phyloP scores from a whole-genome alignment of 306 rosid species.

The Calophaca sinica region DNA sequence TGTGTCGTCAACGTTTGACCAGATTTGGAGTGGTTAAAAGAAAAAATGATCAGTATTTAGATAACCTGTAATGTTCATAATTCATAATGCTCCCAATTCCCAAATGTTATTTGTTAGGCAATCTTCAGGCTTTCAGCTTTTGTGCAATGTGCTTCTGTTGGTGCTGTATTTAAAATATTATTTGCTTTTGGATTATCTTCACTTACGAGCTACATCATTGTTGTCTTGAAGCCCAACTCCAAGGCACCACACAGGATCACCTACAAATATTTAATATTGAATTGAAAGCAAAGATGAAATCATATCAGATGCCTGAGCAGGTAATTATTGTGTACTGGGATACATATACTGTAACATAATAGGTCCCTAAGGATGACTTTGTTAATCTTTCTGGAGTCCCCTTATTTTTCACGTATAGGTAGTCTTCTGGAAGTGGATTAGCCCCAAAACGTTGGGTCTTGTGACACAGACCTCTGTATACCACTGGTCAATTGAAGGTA shows the following conservation, averaged over 20 bases:
- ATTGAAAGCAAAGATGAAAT: slow-evolving; percentile 93
- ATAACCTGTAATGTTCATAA: slow-evolving; percentile 34
- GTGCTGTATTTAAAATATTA: slow-evolving; percentile 43
- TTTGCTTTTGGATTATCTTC: slow-evolving; percentile 33
- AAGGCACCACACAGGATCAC: slow-evolving; percentile 98
- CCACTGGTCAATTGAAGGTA: slow-evolving; percentile 99
- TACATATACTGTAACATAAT: slow-evolving; percentile 6
- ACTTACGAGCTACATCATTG: slow-evolving; percentile 41
- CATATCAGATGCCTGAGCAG: slow-evolving; percentile 99
- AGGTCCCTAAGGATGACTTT: slow-evolving; percentile 17
- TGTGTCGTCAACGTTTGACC: slow-evolving; percentile 18
- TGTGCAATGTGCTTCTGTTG: slow-evolving; percentile 34
- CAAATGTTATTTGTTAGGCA: slow-evolving; percentile 1
- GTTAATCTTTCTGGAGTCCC: slow-evolving; percentile 19
- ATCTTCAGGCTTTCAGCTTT: slow-evolving; percentile 28
- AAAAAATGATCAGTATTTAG: slow-evolving; percentile 31
- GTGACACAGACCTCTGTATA: slow-evolving; percentile 92
- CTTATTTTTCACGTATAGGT: slow-evolving; percentile 60
- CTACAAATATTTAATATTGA: slow-evolving; percentile 96
- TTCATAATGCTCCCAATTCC: slow-evolving; percentile 42
- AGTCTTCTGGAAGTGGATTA: slow-evolving; percentile 99
- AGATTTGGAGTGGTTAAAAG: slow-evolving; percentile 15
- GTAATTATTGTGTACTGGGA: slow-evolving; percentile 51
- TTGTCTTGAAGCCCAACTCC: slow-evolving; percentile 82
- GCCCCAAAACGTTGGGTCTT: slow-evolving; percentile 85